These are phyloP conservation scores for Rosa chinensis DNA, from an alignment of 306 rosid species.

Conservation along the genomic window DNA sequence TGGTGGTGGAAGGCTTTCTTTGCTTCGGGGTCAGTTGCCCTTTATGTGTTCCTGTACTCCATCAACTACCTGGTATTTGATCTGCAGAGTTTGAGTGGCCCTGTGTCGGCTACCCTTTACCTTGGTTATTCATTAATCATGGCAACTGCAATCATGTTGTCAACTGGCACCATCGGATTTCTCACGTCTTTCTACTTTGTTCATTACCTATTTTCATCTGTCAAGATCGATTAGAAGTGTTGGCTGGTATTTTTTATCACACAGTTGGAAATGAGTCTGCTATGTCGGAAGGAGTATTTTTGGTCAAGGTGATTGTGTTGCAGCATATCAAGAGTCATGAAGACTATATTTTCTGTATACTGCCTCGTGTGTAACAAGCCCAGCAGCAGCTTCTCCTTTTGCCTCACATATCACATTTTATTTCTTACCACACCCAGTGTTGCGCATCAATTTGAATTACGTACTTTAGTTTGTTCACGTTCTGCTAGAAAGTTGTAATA, in stretches of 20 bases:
- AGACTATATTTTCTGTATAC: constrained; percentile 21
- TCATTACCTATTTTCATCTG: constrained; percentile 89
- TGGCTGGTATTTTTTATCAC: constrained; percentile 29
- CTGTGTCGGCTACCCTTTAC: constrained; percentile 81
- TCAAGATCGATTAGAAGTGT: constrained; percentile 73
- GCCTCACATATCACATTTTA: constrained; percentile 13
- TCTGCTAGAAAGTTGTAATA: constrained; percentile 47
- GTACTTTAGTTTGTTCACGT: constrained; percentile 32
- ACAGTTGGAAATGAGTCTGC: constrained; percentile 33
- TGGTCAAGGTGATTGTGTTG: constrained; percentile 32
- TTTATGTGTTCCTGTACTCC: constrained; percentile 89
- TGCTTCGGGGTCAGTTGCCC: constrained; percentile 90
- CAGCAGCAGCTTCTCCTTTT: constrained; percentile 35
- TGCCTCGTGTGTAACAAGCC: constrained; percentile 32
- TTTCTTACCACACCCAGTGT: constrained; percentile 28
- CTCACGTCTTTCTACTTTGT: constrained; percentile 90
- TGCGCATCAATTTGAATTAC: constrained; percentile 26
- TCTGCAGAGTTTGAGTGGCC: constrained; percentile 96
- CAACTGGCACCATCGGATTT: constrained; percentile 90
- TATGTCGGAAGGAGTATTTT: constrained; percentile 32
- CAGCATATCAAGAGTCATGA: constrained; percentile 32
- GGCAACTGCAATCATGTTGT: constrained; percentile 90
- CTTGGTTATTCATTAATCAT: constrained; percentile 90
- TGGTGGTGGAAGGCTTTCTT: constrained; percentile 99
- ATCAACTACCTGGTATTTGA: constrained; percentile 92